Conservation (phyloP, 2,329 filamentous ascomycete species). For the Incumbomyces delicatus region DNA sequence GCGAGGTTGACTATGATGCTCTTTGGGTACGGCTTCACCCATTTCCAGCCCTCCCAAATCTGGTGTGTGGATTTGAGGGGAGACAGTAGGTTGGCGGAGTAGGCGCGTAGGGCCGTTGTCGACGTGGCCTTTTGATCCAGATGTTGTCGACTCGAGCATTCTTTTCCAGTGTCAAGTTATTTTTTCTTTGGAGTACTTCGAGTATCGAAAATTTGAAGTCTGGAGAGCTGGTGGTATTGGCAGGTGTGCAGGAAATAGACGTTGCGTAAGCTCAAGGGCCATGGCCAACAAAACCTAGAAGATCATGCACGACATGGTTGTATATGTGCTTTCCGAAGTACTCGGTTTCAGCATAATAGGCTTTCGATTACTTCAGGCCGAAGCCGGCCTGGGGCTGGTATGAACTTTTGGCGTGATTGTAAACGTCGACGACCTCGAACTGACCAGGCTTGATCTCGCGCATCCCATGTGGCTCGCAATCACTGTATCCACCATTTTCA, state of each 20-base stretch:
- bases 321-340: conserved; percentile 43
- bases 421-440: conserved; percentile 49
- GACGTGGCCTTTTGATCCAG: conserved; percentile 43
- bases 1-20: conserved; percentile 43
- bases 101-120: conserved; percentile 48
- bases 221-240: conserved; percentile 46
- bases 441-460: conserved; percentile 25
- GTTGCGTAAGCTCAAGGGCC: conserved; percentile 47
- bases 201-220: conserved; percentile 53
- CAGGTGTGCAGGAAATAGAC: conserved; percentile 48
- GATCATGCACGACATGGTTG: conserved; percentile 43
- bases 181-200: conserved; percentile 49
- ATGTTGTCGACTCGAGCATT: conserved; percentile 35
- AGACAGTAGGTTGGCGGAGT: conserved; percentile 49
- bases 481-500: conserved; percentile 47
- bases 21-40: conserved; percentile 36
- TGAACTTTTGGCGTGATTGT: conserved; percentile 53
- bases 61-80: conserved; percentile 43
- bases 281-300: conserved; percentile 51
- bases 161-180: conserved; percentile 36
- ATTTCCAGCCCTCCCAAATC: conserved; percentile 39
- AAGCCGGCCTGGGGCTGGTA: conserved; percentile 31
- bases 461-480: conserved; percentile 39
- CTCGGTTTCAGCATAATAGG: conserved; percentile 47
- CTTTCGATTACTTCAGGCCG: conserved; percentile 41